Percentiles rank a stretch among this genome's conserved stretches.
These are phyloP conservation scores for Candida corydali DNA, from an alignment of 805 yeast genomes.

Conservation along the genomic window DNA sequence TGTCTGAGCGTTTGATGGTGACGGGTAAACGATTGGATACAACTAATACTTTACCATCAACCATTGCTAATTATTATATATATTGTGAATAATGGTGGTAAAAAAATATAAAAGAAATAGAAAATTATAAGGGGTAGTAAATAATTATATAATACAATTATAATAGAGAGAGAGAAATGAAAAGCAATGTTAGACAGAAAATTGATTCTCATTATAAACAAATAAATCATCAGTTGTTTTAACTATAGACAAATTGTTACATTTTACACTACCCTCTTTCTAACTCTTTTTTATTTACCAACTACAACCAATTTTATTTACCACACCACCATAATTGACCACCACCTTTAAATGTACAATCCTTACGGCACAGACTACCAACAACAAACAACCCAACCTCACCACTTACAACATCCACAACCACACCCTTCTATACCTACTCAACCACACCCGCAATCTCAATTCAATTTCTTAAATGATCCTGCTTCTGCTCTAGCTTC, in stretches of 20 bases:
- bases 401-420: conserved; percentile 16
- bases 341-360: conserved; percentile 30
- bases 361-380: conserved; percentile 29
- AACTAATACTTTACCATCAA: conserved; percentile 73
- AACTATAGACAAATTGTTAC: too few relatives aligned
- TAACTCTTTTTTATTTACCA: too few relatives aligned
- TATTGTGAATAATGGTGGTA: not conserved
- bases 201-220: too few relatives aligned
- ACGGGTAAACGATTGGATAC: conserved; percentile 95
- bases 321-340: not conserved
- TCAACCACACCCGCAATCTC: conserved; percentile 25
- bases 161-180: not conserved
- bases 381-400: conserved; percentile 36
- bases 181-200: too few relatives aligned
- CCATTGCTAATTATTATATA: conserved; percentile 10
- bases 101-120: too few relatives aligned
- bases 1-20: conserved; percentile 64
- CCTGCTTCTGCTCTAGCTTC: conserved; percentile 82
- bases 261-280: too few relatives aligned
- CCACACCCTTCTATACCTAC: conserved; percentile 44
- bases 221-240: too few relatives aligned
- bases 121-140: not conserved
- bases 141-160: not conserved
- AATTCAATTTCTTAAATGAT: conserved; percentile 56
- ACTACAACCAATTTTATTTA: not conserved